Base-by-base conservation (phyloP, 2,329 filamentous ascomycete genomes). In the Aureobasidium sp. region DNA sequence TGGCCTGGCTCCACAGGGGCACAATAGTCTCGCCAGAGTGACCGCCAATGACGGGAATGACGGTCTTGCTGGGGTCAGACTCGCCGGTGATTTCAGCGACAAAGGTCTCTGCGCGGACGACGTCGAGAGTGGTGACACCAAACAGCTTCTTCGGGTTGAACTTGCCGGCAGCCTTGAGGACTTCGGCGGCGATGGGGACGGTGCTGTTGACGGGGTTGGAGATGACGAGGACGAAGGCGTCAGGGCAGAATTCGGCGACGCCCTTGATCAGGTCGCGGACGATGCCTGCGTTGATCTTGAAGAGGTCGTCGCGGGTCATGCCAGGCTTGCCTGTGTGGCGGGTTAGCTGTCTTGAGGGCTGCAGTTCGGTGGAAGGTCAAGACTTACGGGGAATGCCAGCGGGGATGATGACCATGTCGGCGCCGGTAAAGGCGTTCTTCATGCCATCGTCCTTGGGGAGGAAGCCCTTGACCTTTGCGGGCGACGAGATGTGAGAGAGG, bases 171-270 rank as follows among this genome's bases (percentile, higher is more conserved):
- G 81, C 79, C 83, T 96, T 97, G 71, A 98, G 85, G 57, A 96
- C 88, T 79, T 98, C 93, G 63, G 90, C 93, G 60, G 93, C 88
- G 68, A 98, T 96, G 59, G 93, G 93, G 55, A 98, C 93, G 55
- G 93, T 98, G 50, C 90, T 95, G 85, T 98, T 98, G 74, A 98
- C 93, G 56, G 93, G 93, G 83, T 98, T 98, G 67, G 91, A 97
- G 74, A 98, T 98, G 77, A 98, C 84, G 61, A 97, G 84, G 70
- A 95, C 83, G 76, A 85, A 95, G 53, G 93, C 93, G 71, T 96
- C 94, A 69, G 93, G 93, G 70, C 84, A 85, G 67, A 86, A 83
- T 70, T 96, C 84, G 63, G 91, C 90, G 64, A 89, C 83, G 50
- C 87, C 84, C 78, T 95, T 86, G 64, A 94, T 85, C 62, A 98